A percentile compares a stretch with the other conserved stretches of the same genome.
Conservation (phyloP, 179 eudicot species). For the Monotropa hypopitys region DNA sequence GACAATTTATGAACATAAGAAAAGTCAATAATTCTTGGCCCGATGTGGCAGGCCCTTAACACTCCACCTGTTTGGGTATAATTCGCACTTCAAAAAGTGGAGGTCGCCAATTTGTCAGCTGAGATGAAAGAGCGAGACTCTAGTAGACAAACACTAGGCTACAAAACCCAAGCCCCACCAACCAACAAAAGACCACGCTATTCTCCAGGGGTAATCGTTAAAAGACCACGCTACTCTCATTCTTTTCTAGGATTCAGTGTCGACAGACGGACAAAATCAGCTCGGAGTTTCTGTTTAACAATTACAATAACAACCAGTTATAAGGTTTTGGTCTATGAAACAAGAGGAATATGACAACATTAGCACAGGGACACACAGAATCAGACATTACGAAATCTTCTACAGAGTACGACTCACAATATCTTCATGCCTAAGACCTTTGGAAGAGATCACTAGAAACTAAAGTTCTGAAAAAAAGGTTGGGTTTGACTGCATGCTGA, state of each 20-base stretch:
- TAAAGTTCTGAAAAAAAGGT: neutral
- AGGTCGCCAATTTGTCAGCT: neutral
- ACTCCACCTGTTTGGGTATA: neutral
- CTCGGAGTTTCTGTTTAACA: neutral
- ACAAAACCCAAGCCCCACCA: neutral
- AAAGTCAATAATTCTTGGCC: neutral
- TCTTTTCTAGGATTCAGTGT: slow-evolving; percentile 16
- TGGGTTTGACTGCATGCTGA: neutral
- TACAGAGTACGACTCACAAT: slow-evolving; percentile 10
- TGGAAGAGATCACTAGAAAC: neutral
- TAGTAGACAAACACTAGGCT: neutral
- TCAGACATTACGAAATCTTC: slow-evolving; percentile 11
- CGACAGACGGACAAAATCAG: slow-evolving; percentile 16
- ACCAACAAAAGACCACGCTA: slow-evolving; percentile 9
- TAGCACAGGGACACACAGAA: slow-evolving; percentile 17
- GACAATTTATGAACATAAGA: neutral
- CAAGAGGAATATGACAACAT: slow-evolving; percentile 17
- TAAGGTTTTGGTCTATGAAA: slow-evolving; percentile 7
- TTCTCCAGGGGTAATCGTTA: slow-evolving; percentile 6
- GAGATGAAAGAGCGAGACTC: neutral
- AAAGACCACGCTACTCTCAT: slow-evolving; percentile 18
- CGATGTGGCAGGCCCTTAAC: neutral
- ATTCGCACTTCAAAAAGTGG: neutral
- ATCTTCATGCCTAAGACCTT: neutral
- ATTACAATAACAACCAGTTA: slow-evolving; percentile 1